Evolutionary conservation across 1,284 basidiomycete genomes (phyloP).

Genomic region (Caloboletus inedulis): DNA sequence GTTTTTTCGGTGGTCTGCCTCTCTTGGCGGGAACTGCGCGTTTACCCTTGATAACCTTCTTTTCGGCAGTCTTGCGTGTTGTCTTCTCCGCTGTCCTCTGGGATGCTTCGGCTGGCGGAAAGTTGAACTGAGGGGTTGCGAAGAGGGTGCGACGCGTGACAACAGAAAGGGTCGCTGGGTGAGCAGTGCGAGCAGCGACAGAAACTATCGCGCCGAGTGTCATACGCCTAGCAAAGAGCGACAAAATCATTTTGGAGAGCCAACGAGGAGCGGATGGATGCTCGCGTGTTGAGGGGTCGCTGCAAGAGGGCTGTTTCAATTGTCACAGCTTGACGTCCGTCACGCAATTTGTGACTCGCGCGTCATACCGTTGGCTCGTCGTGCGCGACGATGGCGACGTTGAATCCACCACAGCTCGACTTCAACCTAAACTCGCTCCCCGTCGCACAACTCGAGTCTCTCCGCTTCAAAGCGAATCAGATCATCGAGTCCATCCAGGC

Average conservation of each 20-base stretch:
- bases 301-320: background rate
- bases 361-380: background rate
- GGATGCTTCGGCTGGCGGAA: background rate
- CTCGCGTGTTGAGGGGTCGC: background rate
- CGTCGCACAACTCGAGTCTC: constrained; percentile 63
- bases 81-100: background rate
- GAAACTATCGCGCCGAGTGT: background rate
- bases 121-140: constrained; percentile 19
- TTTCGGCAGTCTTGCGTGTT: background rate
- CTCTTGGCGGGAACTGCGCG: background rate
- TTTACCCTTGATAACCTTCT: background rate
- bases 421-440: constrained; percentile 35
- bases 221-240: constrained; percentile 13
- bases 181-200: constrained; percentile 3
- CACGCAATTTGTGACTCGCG: constrained; percentile 20
- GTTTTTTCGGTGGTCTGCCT: constrained; percentile 14
- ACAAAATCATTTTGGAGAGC: constrained; percentile 9
- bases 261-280: background rate
- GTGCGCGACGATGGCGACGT: constrained; percentile 6
- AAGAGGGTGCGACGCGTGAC: constrained; percentile 28
- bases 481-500: constrained; percentile 71
- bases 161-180: background rate
- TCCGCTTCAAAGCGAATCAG: constrained; percentile 69
- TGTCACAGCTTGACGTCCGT: constrained; percentile 18
- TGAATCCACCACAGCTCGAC: constrained; percentile 13